phyloP scores from a whole-genome alignment of 257 asterid species.

The Ligustrum vulgare region DNA sequence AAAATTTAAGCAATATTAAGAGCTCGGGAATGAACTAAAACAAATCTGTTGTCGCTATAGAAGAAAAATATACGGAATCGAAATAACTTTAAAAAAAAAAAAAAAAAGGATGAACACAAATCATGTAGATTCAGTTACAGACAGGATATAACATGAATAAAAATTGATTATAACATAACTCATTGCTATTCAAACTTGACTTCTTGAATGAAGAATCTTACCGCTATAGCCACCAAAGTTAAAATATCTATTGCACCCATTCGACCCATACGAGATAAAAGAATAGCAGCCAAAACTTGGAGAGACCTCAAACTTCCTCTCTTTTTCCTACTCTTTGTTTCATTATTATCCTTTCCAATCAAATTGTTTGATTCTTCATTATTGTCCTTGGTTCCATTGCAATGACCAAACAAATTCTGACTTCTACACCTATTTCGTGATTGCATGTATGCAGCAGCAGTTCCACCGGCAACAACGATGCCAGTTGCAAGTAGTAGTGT shows the following conservation, averaged over 20 bases:
- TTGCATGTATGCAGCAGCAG: slow-evolving; percentile 82
- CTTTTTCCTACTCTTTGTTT: slow-evolving; percentile 68
- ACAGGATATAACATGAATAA: slow-evolving; percentile 17
- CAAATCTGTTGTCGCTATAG: background rate
- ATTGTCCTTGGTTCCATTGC: slow-evolving; percentile 49
- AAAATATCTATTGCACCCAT: slow-evolving; percentile 73
- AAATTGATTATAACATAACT: background rate
- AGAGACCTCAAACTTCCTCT: slow-evolving; percentile 82
- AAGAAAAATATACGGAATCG: background rate
- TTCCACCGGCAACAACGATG: slow-evolving; percentile 83
- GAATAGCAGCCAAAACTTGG: slow-evolving; percentile 84
- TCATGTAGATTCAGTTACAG: slow-evolving; percentile 13
- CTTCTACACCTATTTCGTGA: slow-evolving; percentile 50
- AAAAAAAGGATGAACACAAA: background rate
- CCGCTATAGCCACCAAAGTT: slow-evolving; percentile 86
- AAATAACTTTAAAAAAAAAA: background rate
- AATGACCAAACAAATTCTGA: slow-evolving; percentile 37
- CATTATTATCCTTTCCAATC: slow-evolving; percentile 50
- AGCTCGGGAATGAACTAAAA: slow-evolving; percentile 1
- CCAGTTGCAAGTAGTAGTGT: slow-evolving; percentile 82
- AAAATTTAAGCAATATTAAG: background rate
- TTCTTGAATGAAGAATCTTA: slow-evolving; percentile 43
- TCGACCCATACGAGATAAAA: slow-evolving; percentile 83
- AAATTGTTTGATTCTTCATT: slow-evolving; percentile 39
- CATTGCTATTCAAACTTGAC: slow-evolving; percentile 2